Percentiles rank a stretch among this genome's conserved stretches.
phyloP scores from a whole-genome alignment of 2,329 filamentous ascomycete species.

The Thyridium curvatum region DNA sequence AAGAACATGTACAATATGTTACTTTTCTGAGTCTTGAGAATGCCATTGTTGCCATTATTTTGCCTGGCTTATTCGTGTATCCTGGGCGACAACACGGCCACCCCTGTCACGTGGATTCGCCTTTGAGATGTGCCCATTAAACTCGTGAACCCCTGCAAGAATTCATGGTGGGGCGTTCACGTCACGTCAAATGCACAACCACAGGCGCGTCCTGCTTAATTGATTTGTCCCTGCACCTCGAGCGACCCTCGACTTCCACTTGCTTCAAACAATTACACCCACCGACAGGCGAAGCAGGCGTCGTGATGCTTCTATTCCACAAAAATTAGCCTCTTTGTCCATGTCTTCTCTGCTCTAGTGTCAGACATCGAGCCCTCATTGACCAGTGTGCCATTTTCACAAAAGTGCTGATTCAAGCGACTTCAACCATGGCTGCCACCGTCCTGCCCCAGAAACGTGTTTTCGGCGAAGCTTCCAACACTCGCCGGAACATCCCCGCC shows the following conservation, averaged over 20 bases:
- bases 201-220: not conserved
- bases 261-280: no score
- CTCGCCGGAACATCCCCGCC: conserved; percentile 52
- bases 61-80: no score
- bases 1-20: no score
- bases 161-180: not conserved
- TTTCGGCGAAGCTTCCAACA: conserved; percentile 60
- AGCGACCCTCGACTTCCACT: no score
- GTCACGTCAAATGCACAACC: not conserved
- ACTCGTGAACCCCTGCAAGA: not conserved
- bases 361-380: no score
- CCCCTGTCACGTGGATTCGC: no score
- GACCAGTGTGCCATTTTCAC: not conserved
- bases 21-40: no score
- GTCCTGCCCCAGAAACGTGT: conserved; percentile 66
- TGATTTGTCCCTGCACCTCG: not conserved
- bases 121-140: no score
- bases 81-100: no score
- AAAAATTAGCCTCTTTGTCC: not conserved
- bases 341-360: no score
- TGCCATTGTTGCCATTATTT: no score
- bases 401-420: no score
- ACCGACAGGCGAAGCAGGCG: not conserved
- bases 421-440: conserved; percentile 37
- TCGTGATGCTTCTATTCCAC: not conserved